Base-by-base conservation (phyloP, 108 stramenopile genomes). In the Schizochytrium sp. region DNA sequence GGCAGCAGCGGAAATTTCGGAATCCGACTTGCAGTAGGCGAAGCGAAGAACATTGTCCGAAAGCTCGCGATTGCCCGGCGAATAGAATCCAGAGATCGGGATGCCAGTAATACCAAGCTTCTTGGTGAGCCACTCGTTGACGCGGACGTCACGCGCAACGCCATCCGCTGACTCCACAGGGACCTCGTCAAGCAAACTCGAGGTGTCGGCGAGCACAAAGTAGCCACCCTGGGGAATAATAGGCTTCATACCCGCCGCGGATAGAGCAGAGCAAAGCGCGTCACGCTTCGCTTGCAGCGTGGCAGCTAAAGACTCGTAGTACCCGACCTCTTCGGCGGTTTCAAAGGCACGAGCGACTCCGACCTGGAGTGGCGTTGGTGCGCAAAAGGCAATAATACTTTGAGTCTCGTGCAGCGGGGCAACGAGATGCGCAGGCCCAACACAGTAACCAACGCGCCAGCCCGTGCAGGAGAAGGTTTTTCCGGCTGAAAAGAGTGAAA, bases 381-480 rank as follows among this genome's bases (percentile, higher is more conserved):
- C 76, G 28, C 76, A 83, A 53, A 83, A 83, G 45, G 76, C 45
- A 34, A 83, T 83, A 53, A 83, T 83, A 23, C 76, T 53, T 23
- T 83, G 76, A 6, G 76, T 83, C 4, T 83, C 48, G 23, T 53
- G 45, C 45, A 83, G 76, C 45, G 76, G 76, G 48, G 45, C 48
- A 23, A 83, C 48, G 72, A 98, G 92, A 6, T 91, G 92, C 19
- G 90, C 72, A 8, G 99, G 98, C 23, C 97, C 99, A 58, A 98
- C 92, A 88, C 95, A 94, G 98, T 98, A 99, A 12, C 99, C 99
- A n/a, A 98, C 96, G 92, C 98, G 96, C 99, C 99, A 99, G 8
- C 99, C 99, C 0, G 99, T 99, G 8, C 97, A 97, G 23, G 97
- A 97, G 88, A 99, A 99, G 5, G 99, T 98, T 90, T 99, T 99